Evolutionary conservation across 345 rosid species (phyloP), one percentile per base, ranked within the genome.

Genomic region (Excoecaria agallocha): DNA sequence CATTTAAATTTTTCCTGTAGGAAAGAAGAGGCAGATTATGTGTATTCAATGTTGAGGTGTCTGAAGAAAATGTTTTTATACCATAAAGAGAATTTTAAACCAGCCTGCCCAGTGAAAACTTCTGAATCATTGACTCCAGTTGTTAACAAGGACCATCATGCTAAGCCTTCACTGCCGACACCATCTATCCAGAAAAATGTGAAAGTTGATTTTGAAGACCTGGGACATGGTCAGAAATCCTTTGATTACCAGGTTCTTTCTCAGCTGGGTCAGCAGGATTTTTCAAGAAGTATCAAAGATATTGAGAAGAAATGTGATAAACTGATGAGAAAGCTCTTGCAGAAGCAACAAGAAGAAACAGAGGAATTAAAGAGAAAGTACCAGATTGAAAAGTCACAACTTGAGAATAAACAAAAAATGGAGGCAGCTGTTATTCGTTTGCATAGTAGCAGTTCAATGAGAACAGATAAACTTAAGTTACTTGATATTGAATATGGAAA

Each of bases 1-100:
- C 88, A 81, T 80, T 78, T 95, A 65, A 82, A 84, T 66, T 91
- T 88, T 73, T 43, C 59, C 54, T 95, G 98, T 88, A 82, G 76
- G 73, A 84, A 77, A 82, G 89, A 82, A 72, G 92, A 93, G 78
- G 90, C 86, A 41, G 89, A 91, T 66, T 78, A 69, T 80, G 77
- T 87, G 38, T 89, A 87, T 79, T 86, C 88, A 22, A 70, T 80
- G 77, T 70, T 93, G 79, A 84, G 77, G 60, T 85, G 84, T 81
- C 65, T 89, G 84, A 95, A 87, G 87, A 85, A 82, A 75, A 55
- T 79, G 73, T 95, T 93, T 79, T 68, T 87, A 64, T 74, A 71
- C 65, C 77, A 65, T 49, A 81, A 56, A 15, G 83, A 74, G 78
- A 71, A 69, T 77, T 68, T 69, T 61, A 78, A 70, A 75, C 72